These are phyloP conservation scores for Candida adriatica DNA, from an alignment of 805 yeast species.

Conservation along the genomic window DNA sequence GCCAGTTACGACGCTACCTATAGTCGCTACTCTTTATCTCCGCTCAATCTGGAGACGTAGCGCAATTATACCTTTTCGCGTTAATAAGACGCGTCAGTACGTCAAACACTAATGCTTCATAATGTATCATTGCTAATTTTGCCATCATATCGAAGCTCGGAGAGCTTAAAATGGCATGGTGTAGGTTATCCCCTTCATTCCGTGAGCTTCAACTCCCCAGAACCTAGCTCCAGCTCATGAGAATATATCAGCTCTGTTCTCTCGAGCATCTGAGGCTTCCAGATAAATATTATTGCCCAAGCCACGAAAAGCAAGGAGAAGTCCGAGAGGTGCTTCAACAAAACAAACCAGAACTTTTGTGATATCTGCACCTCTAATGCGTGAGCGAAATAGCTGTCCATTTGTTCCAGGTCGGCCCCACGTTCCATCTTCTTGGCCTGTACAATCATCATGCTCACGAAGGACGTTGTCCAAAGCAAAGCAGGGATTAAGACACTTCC, in stretches of 20 bases:
- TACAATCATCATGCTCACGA: conserved; percentile 1
- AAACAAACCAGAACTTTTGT: conserved; percentile 8
- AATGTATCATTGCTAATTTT: no score
- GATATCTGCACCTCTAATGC: conserved; percentile 6
- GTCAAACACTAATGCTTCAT: no score
- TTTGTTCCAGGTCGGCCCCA: neutral
- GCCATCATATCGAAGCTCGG: no score
- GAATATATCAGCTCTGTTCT: conserved; percentile 10
- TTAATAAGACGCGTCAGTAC: no score
- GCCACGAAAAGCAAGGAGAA: conserved; percentile 10
- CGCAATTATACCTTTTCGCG: no score
- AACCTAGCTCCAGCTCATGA: no score
- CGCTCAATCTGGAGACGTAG: no score
- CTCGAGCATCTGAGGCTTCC: conserved; percentile 12
- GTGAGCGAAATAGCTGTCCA: conserved; percentile 1
- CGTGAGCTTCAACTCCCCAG: no score
- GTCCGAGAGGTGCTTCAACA: conserved; percentile 9
- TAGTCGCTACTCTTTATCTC: no score
- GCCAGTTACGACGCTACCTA: no score
- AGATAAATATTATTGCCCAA: conserved; percentile 10
- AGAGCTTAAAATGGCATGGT: no score
- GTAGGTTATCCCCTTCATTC: no score
- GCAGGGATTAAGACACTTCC: conserved; percentile 8
- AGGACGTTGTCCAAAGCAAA: neutral
- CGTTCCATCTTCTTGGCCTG: neutral